Conservation (phyloP, 2,329 filamentous ascomycete species). For the Arthrinium puccinioides region DNA sequence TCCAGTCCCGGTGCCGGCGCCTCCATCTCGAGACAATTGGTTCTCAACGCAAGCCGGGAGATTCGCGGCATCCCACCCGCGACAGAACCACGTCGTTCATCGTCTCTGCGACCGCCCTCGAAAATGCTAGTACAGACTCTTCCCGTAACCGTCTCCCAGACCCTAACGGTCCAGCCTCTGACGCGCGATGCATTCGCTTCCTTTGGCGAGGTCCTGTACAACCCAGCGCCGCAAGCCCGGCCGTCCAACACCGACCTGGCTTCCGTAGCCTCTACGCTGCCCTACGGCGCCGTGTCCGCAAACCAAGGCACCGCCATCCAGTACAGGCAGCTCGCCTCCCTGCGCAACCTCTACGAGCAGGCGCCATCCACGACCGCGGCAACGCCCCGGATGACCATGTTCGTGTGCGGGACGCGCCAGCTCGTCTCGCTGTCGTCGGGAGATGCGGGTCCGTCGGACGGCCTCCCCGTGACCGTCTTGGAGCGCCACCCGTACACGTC, state of each 20-base stretch:
- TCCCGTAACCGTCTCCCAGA: conserved; percentile 17
- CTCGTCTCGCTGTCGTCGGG: background rate
- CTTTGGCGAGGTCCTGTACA: conserved; percentile 79
- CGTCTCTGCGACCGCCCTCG: background rate
- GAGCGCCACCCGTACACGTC: conserved; percentile 92
- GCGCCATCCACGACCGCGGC: conserved; percentile 51
- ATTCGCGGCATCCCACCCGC: background rate
- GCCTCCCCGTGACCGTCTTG: conserved; percentile 61
- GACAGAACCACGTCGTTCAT: background rate
- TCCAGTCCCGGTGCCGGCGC: too few species aligned
- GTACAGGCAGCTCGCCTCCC: conserved; percentile 70
- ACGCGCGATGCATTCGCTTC: conserved; percentile 61
- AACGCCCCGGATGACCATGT: conserved; percentile 74
- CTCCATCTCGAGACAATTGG: background rate
- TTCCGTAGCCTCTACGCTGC: conserved; percentile 19
- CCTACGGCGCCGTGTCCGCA: conserved; percentile 47
- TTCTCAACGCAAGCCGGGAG: background rate
- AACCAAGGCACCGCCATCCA: conserved; percentile 91
- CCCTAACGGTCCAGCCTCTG: conserved; percentile 57
- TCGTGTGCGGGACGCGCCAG: conserved; percentile 67
- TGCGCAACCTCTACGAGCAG: conserved; percentile 62
- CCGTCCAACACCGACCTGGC: conserved; percentile 26
- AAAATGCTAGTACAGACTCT: conserved; percentile 19
- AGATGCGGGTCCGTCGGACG: background rate
- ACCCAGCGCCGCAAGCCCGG: conserved; percentile 54